phyloP scores from a whole-genome alignment of 495 filamentous ascomycete species.

The Penicillium diatomitis region DNA sequence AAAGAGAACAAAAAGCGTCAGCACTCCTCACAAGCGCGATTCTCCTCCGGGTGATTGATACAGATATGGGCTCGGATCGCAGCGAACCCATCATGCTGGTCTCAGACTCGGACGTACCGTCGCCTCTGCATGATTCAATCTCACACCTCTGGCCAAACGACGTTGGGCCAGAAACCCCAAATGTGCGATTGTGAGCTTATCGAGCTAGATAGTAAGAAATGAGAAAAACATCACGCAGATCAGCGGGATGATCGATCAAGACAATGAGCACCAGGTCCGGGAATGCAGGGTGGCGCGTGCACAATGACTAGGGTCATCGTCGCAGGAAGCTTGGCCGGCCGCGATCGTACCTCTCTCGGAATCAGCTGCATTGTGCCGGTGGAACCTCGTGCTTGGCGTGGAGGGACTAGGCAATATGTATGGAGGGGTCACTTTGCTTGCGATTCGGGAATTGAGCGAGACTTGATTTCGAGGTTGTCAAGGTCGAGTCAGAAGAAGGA shows the following conservation, averaged over 20 bases:
- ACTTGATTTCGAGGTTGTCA: too few species aligned
- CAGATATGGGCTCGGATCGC: too few species aligned
- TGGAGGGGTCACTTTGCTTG: too few species aligned
- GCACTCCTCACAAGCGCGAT: too few species aligned
- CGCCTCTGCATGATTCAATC: conserved; percentile 86
- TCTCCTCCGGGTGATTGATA: too few species aligned
- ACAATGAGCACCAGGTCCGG: too few species aligned
- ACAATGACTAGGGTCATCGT: neutral
- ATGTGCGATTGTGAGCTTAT: conserved; percentile 93
- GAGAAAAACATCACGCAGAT: neutral
- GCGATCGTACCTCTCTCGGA: conserved; percentile 64
- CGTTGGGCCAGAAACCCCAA: conserved; percentile 81
- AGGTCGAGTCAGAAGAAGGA: too few species aligned
- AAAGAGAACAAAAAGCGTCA: neutral
- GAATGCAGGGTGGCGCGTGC: too few species aligned
- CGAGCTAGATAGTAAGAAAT: conserved; percentile 48
- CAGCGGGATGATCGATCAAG: neutral
- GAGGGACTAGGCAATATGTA: neutral
- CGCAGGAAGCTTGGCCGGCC: neutral
- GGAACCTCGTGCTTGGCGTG: conserved; percentile 17
- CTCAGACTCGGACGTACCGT: conserved; percentile 45
- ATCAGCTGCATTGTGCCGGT: conserved; percentile 64
- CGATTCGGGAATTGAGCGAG: too few species aligned
- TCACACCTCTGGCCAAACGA: conserved; percentile 79
- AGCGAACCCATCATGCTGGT: too few species aligned